Evolutionary conservation across 139 green algal genomes (phyloP), one percentile per base, ranked within the genome.

Genomic region (Spirogloea muscicola): DNA sequence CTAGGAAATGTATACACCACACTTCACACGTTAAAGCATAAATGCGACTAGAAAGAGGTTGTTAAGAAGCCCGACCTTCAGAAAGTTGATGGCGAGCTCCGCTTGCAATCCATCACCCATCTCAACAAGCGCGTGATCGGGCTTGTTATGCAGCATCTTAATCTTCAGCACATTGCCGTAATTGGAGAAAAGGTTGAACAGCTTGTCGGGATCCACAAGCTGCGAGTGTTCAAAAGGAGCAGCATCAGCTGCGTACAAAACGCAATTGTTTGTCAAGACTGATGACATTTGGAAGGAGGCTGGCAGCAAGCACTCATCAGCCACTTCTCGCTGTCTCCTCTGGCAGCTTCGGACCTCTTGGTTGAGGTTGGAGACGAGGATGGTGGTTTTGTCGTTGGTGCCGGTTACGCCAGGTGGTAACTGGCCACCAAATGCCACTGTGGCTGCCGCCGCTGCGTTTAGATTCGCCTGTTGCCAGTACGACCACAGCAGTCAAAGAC

Each of bases 131-230:
- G 75, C 75, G 16, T 82, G 75, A 41, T 82, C 75, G 13, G 75
- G 75, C 68, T 82, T 82, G 52, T 82, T 82, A 36, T 82, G 68
- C 13, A 82, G 36, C 70, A 82, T 76, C 75, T 82, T 82, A 44
- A 80, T 72, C 3, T 68, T 49, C 29, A 82, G 27, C 21, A 82
- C 38, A 36, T 82, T 82, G 58, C 75, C 75, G 31, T 82, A 82
- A 55, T 79, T 82, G 58, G 75, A 82, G 49, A 82, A 79, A 18
- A 82, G 68, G 52, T 82, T 82, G 67, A 82, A 82, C 38, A 82
- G 75, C 68, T 77, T 80, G 68, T 82, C 75, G 3, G 43, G 37
- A n/a, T 73, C 66, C 18, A 79, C 66, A 18, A 48, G 18, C 75
- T 82, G 75, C 41, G n/a, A n/a, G n/a, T 42, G 16, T 65, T 18